Conservation (phyloP, 306 rosid species). For the Quercus engelmannii region DNA sequence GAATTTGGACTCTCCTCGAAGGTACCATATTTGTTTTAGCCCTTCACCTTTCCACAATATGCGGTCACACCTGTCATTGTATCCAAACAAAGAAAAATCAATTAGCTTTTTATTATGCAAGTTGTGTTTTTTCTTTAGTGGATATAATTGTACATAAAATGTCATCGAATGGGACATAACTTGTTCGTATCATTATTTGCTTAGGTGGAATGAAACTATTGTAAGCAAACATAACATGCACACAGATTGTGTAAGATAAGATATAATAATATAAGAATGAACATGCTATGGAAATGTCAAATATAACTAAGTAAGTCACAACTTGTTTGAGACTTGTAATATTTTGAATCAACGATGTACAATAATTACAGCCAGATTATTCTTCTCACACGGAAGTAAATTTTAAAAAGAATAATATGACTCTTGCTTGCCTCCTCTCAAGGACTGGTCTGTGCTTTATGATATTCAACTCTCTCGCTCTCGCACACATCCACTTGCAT, state of each 20-base stretch:
- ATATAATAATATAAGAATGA: neutral
- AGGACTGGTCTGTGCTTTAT: neutral
- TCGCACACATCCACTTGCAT: neutral
- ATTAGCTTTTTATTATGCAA: neutral
- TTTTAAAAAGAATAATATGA: neutral
- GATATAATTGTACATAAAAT: neutral
- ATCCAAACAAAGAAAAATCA: neutral
- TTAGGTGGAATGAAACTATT: neutral
- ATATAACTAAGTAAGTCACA: neutral
- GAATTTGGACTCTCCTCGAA: conserved; percentile 82
- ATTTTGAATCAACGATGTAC: neutral
- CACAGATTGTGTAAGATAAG: neutral
- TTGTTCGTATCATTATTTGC: neutral
- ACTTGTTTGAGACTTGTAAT: neutral
- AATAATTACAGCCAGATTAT: neutral
- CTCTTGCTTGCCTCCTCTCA: neutral
- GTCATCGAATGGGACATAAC: neutral
- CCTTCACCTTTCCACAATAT: conserved; percentile 92
- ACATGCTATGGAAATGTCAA: neutral
- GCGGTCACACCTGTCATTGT: conserved; percentile 75
- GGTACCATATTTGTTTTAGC: conserved; percentile 65
- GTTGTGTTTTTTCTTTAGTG: neutral
- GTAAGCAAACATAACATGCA: neutral
- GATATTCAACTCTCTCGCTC: neutral
- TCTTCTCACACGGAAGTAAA: neutral